A percentile compares a stretch with the other conserved stretches of the same genome.
Evolutionary conservation across 1,284 basidiomycete genomes (phyloP).

Genomic region (Sphagnurus paluster): DNA sequence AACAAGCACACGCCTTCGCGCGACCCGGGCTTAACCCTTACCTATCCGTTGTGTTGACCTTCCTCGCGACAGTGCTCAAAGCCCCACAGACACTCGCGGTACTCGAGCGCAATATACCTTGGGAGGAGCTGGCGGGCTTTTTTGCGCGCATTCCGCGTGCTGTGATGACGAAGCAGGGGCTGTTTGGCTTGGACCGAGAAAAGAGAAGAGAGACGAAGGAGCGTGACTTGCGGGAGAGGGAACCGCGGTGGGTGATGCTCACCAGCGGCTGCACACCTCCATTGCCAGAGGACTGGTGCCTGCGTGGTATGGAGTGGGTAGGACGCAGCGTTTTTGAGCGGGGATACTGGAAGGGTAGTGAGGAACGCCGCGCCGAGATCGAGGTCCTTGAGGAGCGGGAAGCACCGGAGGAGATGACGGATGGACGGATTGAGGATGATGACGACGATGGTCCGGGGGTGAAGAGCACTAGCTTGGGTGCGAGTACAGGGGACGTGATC

Average conservation of each 20-base stretch:
- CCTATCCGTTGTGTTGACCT: constrained; percentile 84
- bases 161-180: constrained; percentile 47
- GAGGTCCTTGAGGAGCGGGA: constrained; percentile 75
- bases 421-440: constrained; percentile 82
- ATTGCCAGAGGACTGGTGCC: constrained; percentile 92
- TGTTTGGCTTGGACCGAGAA: constrained; percentile 22
- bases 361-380: constrained; percentile 70
- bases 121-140: constrained; percentile 74
- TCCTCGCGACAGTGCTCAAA: constrained; percentile 77
- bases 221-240: no score
- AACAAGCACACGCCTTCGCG: constrained; percentile 48
- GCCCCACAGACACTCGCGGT: constrained; percentile 59
- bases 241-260: constrained; percentile 58
- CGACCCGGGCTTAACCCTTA: constrained; percentile 81
- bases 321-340: constrained; percentile 86
- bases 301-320: constrained; percentile 95
- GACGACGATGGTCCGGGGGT: constrained; percentile 52
- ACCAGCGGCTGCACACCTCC: constrained; percentile 68
- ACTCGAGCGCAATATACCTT: constrained; percentile 82
- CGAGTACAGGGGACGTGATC: constrained; percentile 21
- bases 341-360: constrained; percentile 84
- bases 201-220: constrained; percentile 17
- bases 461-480: constrained; percentile 8
- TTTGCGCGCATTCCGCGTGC: constrained; percentile 64
- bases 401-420: constrained; percentile 54